Percentiles rank a stretch among this genome's conserved stretches.
These are phyloP conservation scores for Saxophila tyrrhenica DNA, from an alignment of 495 filamentous ascomycete species.

Conservation along the genomic window DNA sequence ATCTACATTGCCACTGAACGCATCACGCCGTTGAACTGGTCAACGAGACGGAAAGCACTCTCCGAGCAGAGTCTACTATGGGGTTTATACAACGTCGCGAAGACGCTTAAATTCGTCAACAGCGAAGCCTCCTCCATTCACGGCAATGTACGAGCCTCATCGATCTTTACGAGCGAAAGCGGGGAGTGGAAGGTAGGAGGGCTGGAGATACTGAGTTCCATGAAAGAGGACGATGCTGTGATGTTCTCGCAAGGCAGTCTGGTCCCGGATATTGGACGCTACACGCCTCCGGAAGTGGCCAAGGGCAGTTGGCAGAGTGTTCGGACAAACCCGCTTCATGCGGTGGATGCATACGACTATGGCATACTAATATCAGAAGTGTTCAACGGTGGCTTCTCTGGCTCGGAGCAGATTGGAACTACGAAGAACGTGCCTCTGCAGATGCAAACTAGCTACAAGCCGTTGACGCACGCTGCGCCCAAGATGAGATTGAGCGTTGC, in stretches of 20 bases:
- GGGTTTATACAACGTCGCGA: slow-evolving; percentile 81
- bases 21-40: slow-evolving; percentile 72
- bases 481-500: slow-evolving; percentile 73
- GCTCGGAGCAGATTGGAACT: slow-evolving; percentile 63
- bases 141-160: slow-evolving; percentile 70
- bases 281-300: slow-evolving; percentile 73
- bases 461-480: slow-evolving; percentile 75
- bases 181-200: slow-evolving; percentile 96
- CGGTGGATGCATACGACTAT: slow-evolving; percentile 77
- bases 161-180: slow-evolving; percentile 84
- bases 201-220: slow-evolving; percentile 84
- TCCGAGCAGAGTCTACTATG: slow-evolving; percentile 88
- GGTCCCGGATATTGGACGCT: slow-evolving; percentile 69
- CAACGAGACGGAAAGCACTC: slow-evolving; percentile 70
- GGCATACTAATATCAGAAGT: slow-evolving; percentile 78
- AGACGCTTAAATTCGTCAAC: slow-evolving; percentile 91
- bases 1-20: slow-evolving; percentile 95
- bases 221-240: slow-evolving; percentile 87
- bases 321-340: slow-evolving; percentile 68
- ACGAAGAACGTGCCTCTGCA: slow-evolving; percentile 75
- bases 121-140: slow-evolving; percentile 85
- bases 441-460: slow-evolving; percentile 83
- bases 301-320: slow-evolving; percentile 81
- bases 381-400: slow-evolving; percentile 70
- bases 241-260: slow-evolving; percentile 85